These are phyloP conservation scores for Dianthus caryophyllus DNA, from an alignment of 148 eudicot species.

Conservation along the genomic window DNA sequence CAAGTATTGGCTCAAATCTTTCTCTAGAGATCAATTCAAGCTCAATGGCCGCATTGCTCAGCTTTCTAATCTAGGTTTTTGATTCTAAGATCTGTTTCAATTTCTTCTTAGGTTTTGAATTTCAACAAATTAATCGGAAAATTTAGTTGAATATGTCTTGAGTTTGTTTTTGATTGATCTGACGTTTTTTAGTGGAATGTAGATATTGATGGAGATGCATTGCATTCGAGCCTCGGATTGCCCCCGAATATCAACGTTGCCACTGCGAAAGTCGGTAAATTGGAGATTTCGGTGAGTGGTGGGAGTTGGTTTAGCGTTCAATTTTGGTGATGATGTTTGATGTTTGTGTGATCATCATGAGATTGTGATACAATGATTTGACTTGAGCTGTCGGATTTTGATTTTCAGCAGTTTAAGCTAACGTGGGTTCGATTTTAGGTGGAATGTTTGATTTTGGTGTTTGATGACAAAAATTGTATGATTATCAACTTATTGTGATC, in stretches of 20 bases:
- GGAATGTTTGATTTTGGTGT: background rate
- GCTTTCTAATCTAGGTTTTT: conserved; percentile 81
- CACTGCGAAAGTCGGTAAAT: conserved; percentile 84
- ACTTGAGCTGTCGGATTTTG: too few relatives aligned
- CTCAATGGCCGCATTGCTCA: conserved; percentile 84
- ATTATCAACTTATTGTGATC: background rate
- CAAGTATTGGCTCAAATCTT: conserved; percentile 95
- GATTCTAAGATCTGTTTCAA: too few relatives aligned
- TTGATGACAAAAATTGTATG: background rate
- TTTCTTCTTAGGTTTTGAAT: conserved; percentile 14
- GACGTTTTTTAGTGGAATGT: conserved; percentile 3
- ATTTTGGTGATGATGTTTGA: background rate
- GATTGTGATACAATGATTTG: too few relatives aligned
- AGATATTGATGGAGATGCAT: conserved; percentile 92
- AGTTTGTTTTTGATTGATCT: background rate
- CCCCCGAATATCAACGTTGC: conserved; percentile 80
- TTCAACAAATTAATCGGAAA: background rate
- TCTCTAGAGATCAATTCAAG: conserved; percentile 95
- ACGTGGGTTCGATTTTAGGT: too few relatives aligned
- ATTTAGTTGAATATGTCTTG: background rate
- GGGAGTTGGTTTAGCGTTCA: conserved; percentile 3
- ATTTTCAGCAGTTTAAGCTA: too few relatives aligned
- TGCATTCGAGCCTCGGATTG: conserved; percentile 89
- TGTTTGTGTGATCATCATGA: background rate
- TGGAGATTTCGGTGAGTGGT: conserved; percentile 70